phyloP scores from a whole-genome alignment of 768 basidiomycete genomes.

The Mycena rebaudengoi region DNA sequence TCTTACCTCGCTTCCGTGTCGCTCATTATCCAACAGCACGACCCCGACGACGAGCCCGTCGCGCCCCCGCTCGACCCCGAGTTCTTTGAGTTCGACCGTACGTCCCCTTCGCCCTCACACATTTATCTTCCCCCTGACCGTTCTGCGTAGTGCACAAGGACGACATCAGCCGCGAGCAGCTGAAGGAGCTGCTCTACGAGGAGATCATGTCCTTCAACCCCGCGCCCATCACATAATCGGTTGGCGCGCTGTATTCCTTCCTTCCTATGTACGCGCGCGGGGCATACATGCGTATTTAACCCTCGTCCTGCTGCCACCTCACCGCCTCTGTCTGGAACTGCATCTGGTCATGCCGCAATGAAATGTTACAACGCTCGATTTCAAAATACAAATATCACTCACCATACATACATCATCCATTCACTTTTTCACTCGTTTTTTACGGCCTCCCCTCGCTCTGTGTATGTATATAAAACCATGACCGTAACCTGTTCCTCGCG shows the following conservation, averaged over 20 bases:
- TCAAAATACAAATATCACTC: no score
- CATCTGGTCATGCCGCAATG: no score
- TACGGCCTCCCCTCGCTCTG: no score
- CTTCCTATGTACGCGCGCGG: no score
- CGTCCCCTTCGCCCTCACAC: slow-evolving; percentile 39
- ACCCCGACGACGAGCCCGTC: slow-evolving; percentile 95
- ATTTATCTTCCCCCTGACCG: not conserved
- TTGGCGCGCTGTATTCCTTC: not conserved
- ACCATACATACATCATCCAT: no score
- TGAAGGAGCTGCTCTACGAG: slow-evolving; percentile 93
- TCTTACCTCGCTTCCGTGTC: not conserved
- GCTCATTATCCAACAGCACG: slow-evolving; percentile 53
- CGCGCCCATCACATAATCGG: slow-evolving; percentile 57
- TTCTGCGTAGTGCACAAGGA: slow-evolving; percentile 83
- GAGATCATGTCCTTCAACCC: slow-evolving; percentile 94
- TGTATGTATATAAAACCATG: no score
- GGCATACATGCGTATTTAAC: no score
- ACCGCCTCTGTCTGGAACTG: no score
- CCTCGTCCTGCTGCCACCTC: no score
- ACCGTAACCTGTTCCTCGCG: no score
- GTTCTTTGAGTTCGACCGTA: slow-evolving; percentile 97
- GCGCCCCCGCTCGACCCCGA: slow-evolving; percentile 95
- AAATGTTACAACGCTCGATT: no score
- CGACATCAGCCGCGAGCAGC: slow-evolving; percentile 92
- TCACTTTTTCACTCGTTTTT: no score